Evolutionary conservation across 1,284 basidiomycete genomes (phyloP).

Genomic region (Ustilago tritici): DNA sequence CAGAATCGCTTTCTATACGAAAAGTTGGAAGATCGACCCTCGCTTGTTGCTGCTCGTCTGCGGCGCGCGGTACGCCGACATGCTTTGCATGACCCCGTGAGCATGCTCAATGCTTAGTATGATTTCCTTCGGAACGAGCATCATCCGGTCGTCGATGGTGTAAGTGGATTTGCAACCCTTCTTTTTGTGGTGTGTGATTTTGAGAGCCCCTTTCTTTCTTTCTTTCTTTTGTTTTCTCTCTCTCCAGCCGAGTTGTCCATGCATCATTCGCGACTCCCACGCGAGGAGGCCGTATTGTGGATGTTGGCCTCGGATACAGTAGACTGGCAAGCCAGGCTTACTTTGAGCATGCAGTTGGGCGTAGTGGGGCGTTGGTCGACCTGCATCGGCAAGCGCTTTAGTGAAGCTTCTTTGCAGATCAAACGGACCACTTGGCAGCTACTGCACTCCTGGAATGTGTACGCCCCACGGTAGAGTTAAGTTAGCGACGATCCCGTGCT

Average conservation of each 20-base stretch:
- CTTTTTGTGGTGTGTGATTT: neutral
- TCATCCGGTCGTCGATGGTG: neutral
- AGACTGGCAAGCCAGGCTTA: neutral
- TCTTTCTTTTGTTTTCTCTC: neutral
- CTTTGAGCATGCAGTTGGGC: conserved; percentile 13
- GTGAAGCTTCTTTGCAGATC: conserved; percentile 12
- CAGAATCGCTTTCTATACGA: neutral
- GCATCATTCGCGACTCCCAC: conserved; percentile 3
- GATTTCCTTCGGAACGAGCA: neutral
- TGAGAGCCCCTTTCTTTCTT: conserved; percentile 4
- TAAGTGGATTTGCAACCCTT: conserved; percentile 1
- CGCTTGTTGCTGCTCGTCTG: neutral
- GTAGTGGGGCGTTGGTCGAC: conserved; percentile 15
- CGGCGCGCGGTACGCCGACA: conserved; percentile 15
- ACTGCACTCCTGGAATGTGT: neutral
- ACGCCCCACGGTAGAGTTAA: neutral
- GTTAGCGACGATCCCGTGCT: neutral
- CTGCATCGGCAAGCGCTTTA: conserved; percentile 16
- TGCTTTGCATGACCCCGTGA: conserved; percentile 5
- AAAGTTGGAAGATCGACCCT: neutral
- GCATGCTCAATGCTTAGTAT: neutral
- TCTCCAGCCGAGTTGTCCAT: neutral
- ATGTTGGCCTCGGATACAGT: neutral
- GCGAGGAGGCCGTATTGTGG: neutral
- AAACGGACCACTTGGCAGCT: neutral